phyloP scores from a whole-genome alignment of 2,329 filamentous ascomycete genomes.

The Chalaropsis thielavioides region DNA sequence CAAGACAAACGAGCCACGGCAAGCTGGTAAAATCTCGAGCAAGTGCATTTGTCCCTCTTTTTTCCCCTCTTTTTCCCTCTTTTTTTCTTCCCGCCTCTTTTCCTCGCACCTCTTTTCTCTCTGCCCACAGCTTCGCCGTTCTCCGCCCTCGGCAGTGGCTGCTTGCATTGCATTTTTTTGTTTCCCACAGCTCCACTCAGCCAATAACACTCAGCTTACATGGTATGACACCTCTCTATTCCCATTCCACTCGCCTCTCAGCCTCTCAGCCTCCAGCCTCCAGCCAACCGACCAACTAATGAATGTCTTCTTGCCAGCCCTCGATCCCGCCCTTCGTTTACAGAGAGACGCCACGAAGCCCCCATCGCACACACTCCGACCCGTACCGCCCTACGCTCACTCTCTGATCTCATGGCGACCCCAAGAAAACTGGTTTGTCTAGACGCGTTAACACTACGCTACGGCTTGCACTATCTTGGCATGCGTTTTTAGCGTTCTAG shows the following conservation, averaged over 20 bases:
- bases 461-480: background rate
- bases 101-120: background rate
- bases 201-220: background rate
- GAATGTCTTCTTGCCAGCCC: no score
- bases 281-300: no score
- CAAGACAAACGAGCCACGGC: background rate
- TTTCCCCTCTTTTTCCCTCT: background rate
- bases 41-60: background rate
- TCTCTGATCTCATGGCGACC: no score
- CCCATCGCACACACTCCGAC: no score
- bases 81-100: background rate
- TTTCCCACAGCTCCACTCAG: background rate
- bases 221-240: background rate
- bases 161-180: background rate
- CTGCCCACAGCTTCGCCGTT: background rate
- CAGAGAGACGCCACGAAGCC: no score
- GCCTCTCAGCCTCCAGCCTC: no score
- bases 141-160: background rate
- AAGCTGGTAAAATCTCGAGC: background rate
- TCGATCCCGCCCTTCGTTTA: no score
- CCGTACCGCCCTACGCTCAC: no score
- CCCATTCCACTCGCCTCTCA: no score
- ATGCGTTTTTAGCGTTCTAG: background rate
- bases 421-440: no score
- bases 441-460: background rate